Base-by-base conservation (phyloP, 2,329 filamentous ascomycete genomes). In the Alternaria burnsii region DNA sequence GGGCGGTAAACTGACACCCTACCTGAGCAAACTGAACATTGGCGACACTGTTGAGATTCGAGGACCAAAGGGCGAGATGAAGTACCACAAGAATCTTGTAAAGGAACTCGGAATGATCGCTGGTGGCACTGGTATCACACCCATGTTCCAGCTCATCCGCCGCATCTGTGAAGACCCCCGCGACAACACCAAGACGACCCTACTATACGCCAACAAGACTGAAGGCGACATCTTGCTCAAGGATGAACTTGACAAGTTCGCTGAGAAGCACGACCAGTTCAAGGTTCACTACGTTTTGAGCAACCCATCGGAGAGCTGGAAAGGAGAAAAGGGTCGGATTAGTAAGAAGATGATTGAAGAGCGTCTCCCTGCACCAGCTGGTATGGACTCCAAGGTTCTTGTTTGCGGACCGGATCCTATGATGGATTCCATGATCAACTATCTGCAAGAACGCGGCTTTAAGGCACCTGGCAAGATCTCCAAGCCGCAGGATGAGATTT, bases 311-410 rank as follows among this genome's bases (percentile, higher is more conserved):
- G 32, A 58, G 1, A 52, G 42, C 18, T 68, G 66, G 66, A 36
- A 44, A 32, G 59, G 55, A 8, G 26, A 51, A 3, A 62, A 44
- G 16, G 62, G 62, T 1, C 59, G 59, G 16, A 47, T 65, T 1
- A 55, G 34, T 24, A 59, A 59, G 44, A 22, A 59, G n/a, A 56
- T 65, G 52, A 59, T 65, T 11, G 47, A 65, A 4, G n/a, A 54
- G 6, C 11, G 52, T 16, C 46, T 65, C 6, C 62, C 62, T 12
- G 48, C 52, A 1, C 62, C 62, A 14, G 61, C 61, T 7, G 91
- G 92, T 58, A 82, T 85, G 57, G 93, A 98, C 74, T 89, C 96
- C 83, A 98, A 97, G 87, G 87, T 98, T 69, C 86, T 98, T 62
- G 85, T 98, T 68, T 98, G 94, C 76, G 94, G 94, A 55, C 62